Base-by-base conservation (phyloP, 768 basidiomycete genomes). In the Megacollybia marginata region DNA sequence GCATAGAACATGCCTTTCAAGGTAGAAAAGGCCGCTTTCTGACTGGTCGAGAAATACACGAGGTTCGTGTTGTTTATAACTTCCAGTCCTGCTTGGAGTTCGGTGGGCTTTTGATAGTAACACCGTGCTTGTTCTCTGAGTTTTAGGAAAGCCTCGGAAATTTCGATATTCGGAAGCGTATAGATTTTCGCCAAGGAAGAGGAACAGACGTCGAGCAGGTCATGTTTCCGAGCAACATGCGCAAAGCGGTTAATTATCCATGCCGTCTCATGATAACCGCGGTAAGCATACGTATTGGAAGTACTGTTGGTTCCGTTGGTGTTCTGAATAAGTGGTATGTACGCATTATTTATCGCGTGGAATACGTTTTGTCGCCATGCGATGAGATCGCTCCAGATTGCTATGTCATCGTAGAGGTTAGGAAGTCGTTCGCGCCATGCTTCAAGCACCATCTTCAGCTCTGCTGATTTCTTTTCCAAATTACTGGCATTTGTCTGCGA, bases 191-290 rank as follows among this genome's bases (percentile, higher is more conserved):
- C 93, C 59, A 99, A 75, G 1, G 89, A 88, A 5, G 79, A 89
- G 69, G 91, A 92, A 71, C 96, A 98, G 36, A 96, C 96, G 44
- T 99, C 96, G 42, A 94, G 76, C 7, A 99, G 77, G 53, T 94
- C 89, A 61, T 99, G 96, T 67, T 98, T 95, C 51, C 96, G 79
- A 18, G 96, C 96, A 48, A 97, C 93, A 67, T 99, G 95, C 9
- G 96, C 96, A 61, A 99, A 98, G 13, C 96, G 86, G 64, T 99
- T 99, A 72, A 98, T 97, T 62, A 96, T 98, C 96, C 96, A 99
- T 7, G 96, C 96, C 0, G 93, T 98, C 71, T 99, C 96, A 62
- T 99, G 96, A 65, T 91, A 97, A 8, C 96, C 96, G 46, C 96
- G 81, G 63, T 92, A 98, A 7, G 93, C 95, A 60, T 83, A 88